phyloP scores from a whole-genome alignment of 495 filamentous ascomycete species.

The Lineolata rhizophorae region DNA sequence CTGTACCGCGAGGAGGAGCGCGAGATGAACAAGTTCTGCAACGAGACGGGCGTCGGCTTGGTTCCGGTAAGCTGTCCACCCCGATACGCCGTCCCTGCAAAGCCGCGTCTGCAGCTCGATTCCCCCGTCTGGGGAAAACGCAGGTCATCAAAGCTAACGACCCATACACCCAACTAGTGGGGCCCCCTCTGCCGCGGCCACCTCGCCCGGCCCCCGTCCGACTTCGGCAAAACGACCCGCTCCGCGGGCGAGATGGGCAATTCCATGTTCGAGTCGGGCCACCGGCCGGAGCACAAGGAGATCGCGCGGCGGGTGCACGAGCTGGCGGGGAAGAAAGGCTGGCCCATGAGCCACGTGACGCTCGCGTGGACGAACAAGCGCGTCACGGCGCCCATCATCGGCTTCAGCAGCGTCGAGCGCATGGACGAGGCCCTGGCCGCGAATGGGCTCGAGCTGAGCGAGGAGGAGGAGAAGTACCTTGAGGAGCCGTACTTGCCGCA shows the following conservation, averaged over 20 bases:
- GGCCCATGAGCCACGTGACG: conserved; percentile 17
- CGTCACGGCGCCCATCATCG: conserved; percentile 17
- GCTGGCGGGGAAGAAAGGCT: conserved; percentile 19
- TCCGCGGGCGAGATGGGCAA: conserved; percentile 11
- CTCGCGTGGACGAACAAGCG: conserved; percentile 19
- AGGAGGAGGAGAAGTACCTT: conserved; percentile 13
- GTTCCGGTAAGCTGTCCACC: too few species aligned
- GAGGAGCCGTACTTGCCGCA: conserved; percentile 13
- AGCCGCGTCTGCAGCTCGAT: too few species aligned
- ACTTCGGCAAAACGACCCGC: conserved; percentile 11
- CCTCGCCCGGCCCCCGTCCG: conserved; percentile 13
- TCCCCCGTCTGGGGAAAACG: too few species aligned
- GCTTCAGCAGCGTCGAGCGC: conserved; percentile 13
- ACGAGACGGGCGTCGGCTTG: conserved; percentile 11
- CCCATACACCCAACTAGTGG: too few species aligned
- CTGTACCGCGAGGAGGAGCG: conserved; percentile 20
- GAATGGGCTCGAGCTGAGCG: conserved; percentile 10
- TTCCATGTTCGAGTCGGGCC: conserved; percentile 2
- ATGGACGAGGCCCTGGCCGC: conserved; percentile 14
- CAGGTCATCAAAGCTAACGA: too few species aligned
- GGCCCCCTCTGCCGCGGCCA: conserved; percentile 18
- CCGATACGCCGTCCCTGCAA: too few species aligned
- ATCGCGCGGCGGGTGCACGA: conserved; percentile 18
- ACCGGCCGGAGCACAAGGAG: conserved; percentile 10
- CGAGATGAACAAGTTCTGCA: conserved; percentile 19